phyloP scores from a whole-genome alignment of 1,139 yeast species.

The Chernovozyma aurita region DNA sequence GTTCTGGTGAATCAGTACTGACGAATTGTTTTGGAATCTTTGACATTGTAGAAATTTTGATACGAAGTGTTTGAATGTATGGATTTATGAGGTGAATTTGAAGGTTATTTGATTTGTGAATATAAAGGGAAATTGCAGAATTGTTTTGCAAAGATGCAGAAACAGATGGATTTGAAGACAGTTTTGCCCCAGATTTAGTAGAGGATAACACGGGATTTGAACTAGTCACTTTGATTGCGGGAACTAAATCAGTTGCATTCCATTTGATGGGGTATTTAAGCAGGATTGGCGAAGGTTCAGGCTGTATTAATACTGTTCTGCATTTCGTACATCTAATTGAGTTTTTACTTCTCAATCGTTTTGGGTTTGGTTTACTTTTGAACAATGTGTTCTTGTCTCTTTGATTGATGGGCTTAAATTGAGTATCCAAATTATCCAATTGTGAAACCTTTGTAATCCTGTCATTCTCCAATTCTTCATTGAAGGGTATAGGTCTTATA shows the following conservation, averaged over 20 bases:
- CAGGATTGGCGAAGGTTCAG: constrained; percentile 26
- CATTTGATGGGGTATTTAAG: constrained; percentile 27
- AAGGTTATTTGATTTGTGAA: neutral
- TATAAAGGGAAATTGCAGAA: constrained; percentile 10
- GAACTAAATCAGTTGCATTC: constrained; percentile 34
- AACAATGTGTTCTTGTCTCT: constrained; percentile 1
- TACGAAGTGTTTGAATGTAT: constrained; percentile 10
- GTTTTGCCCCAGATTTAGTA: no score
- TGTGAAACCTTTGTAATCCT: constrained; percentile 1
- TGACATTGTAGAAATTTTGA: constrained; percentile 16
- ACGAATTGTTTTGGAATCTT: constrained; percentile 12
- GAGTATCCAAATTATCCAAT: neutral
- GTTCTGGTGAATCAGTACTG: neutral
- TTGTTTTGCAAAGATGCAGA: constrained; percentile 8
- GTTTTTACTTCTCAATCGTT: constrained; percentile 20
- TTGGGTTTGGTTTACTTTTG: constrained; percentile 20
- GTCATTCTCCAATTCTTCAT: constrained; percentile 7
- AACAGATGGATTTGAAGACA: no score
- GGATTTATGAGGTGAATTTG: constrained; percentile 32
- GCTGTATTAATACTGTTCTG: constrained; percentile 21
- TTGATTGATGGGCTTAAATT: constrained; percentile 5
- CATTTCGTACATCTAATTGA: constrained; percentile 28
- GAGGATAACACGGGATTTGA: no score
- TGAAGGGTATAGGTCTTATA: constrained; percentile 6
- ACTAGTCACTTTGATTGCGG: constrained; percentile 18